phyloP scores from a whole-genome alignment of 306 rosid genomes.

The Rosa rugosa region DNA sequence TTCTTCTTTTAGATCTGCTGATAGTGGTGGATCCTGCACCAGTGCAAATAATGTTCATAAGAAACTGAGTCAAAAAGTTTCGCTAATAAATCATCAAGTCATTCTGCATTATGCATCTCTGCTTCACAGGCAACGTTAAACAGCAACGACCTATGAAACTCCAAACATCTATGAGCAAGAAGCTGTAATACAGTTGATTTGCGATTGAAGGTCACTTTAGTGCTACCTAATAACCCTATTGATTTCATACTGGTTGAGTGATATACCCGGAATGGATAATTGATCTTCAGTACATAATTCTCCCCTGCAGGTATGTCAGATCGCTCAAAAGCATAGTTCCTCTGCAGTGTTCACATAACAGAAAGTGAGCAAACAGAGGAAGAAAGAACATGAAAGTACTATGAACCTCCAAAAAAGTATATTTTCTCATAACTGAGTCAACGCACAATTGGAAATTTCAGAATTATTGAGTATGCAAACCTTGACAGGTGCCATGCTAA shows the following conservation, averaged over 20 bases:
- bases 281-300: conserved; percentile 79
- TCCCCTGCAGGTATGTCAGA: conserved; percentile 82
- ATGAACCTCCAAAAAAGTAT: conserved; percentile 6
- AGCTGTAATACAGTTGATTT: not conserved
- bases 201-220: conserved; percentile 11
- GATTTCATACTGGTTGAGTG: conserved; percentile 21
- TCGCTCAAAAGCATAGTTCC: conserved; percentile 88
- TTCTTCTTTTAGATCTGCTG: conserved; percentile 74
- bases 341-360: conserved; percentile 44
- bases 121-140: conserved; percentile 7
- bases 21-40: conserved; percentile 75
- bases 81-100: not conserved
- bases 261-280: conserved; percentile 83
- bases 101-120: not conserved
- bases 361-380: conserved; percentile 19
- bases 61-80: not conserved
- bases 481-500: conserved; percentile 87
- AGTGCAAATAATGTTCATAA: conserved; percentile 14
- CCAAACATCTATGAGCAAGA: not conserved
- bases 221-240: conserved; percentile 7
- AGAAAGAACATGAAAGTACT: conserved; percentile 14
- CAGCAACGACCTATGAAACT: conserved; percentile 13
- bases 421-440: conserved; percentile 14
- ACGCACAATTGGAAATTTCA: conserved; percentile 9
- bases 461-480: conserved; percentile 42